A percentile compares a stretch with the other conserved stretches of the same genome.
These are phyloP conservation scores for Cyamopsis tetragonoloba DNA, from an alignment of 306 rosid genomes.

Conservation along the genomic window DNA sequence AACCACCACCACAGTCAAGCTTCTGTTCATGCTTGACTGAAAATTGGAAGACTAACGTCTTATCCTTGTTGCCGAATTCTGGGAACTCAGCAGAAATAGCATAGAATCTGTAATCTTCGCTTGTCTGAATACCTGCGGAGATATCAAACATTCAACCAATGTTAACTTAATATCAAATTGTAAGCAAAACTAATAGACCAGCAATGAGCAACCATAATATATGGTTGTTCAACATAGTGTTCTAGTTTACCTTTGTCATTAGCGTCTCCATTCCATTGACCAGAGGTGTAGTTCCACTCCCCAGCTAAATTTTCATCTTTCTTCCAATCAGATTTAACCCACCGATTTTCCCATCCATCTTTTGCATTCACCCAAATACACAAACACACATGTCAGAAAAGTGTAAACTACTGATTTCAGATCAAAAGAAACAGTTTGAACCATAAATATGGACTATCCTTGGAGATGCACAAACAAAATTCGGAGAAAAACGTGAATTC, in stretches of 20 bases:
- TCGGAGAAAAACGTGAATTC: background rate
- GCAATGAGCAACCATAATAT: background rate
- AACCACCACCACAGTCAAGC: constrained; percentile 99
- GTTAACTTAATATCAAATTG: background rate
- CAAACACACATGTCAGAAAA: constrained; percentile 19
- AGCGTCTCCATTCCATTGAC: constrained; percentile 88
- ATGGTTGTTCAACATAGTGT: background rate
- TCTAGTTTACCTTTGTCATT: constrained; percentile 67
- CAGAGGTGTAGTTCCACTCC: constrained; percentile 94
- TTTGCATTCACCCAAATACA: constrained; percentile 19
- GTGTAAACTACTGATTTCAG: background rate
- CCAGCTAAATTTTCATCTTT: constrained; percentile 81
- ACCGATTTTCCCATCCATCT: constrained; percentile 92
- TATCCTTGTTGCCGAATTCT: constrained; percentile 92
- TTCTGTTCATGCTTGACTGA: constrained; percentile 97
- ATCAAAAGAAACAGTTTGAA: background rate
- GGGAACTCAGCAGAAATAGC: constrained; percentile 98
- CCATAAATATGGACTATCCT: background rate
- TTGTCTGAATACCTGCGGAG: constrained; percentile 83
- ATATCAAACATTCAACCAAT: constrained; percentile 26
- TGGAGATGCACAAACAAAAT: background rate
- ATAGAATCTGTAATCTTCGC: constrained; percentile 91
- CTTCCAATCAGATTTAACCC: constrained; percentile 99
- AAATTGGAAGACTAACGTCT: constrained; percentile 83
- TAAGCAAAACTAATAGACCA: background rate